Base-by-base conservation (phyloP, 345 rosid genomes). In the Aurinia saxatilis region DNA sequence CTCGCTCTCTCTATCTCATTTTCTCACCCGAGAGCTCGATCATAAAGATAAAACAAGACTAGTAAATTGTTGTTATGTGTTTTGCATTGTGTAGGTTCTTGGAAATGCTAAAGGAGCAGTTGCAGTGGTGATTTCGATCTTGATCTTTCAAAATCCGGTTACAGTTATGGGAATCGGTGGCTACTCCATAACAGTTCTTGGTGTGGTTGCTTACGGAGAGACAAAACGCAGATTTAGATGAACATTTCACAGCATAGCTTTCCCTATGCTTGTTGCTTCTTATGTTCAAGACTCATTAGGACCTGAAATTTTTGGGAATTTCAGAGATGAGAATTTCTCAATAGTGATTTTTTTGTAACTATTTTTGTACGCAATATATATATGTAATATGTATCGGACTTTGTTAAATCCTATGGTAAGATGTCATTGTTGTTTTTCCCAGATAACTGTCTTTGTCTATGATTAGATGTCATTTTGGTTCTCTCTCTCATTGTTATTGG, bases 71-170 rank as follows among this genome's bases (percentile, higher is more conserved):
- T 50, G 38, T 7, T 51, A 29, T 31, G 19, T 42, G 23, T 42
- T 35, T 7, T 6, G 40, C 13, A 23, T 39, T 25, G 18, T 50
- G 33, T 80, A 92, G 98, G 97, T 92, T 27, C 71, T 92, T 56
- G 98, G 98, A 57, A 89, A 89, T 63, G 97, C 98, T 8, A 92
- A 92, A 76, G 99, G 97, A 29, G 99, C 97, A 14, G 95, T 89
- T 36, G 97, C 98, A 7, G 95, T 87, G 36, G 96, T 87, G 34
- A 85, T 92, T 49, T 92, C 96, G 2, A 84, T 89, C 10, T 76
- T 92, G 61, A 75, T 92, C 57, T 89, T 89, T 77, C 78, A 80
- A 73, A 92, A 92, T 19, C 98, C 95, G 0, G 90, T 85, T 35
- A 92, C 98, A 0, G 79, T 85, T 46, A 65, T 86, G 65, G 96